Evolutionary conservation across 108 stramenopile genomes (phyloP).

Genomic region (Discostella stelligeroides): DNA sequence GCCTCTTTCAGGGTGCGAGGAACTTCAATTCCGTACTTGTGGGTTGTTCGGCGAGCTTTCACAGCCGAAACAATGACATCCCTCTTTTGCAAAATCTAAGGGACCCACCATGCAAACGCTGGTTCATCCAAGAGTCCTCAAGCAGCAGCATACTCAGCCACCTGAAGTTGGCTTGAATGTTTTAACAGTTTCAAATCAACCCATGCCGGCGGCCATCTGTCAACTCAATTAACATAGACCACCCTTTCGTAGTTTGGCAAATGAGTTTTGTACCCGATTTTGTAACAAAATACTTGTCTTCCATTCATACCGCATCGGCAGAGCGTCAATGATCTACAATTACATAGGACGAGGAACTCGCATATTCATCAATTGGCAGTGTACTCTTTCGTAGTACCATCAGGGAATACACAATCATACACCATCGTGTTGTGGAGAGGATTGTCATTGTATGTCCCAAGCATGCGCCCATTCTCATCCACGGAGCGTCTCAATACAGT

Average conservation of each 20-base stretch:
- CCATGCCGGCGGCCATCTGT: constrained; percentile 30
- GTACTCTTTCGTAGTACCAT: constrained; percentile 20
- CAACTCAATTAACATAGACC: constrained; percentile 34
- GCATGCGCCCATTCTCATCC: no score
- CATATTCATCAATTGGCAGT: constrained; percentile 53
- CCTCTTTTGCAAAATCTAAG: constrained; percentile 10
- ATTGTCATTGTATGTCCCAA: constrained; percentile 21
- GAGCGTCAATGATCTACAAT: neutral
- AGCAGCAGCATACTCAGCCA: constrained; percentile 42
- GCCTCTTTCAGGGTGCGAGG: neutral
- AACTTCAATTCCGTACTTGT: no score
- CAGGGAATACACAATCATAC: no score
- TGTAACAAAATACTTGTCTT: neutral
- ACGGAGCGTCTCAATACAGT: no score
- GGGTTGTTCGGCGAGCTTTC: no score
- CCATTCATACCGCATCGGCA: neutral
- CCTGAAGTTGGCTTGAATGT: constrained; percentile 36
- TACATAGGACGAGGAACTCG: neutral
- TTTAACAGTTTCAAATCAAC: constrained; percentile 26
- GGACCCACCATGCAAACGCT: constrained; percentile 50
- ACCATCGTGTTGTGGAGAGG: constrained; percentile 21
- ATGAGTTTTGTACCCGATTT: neutral
- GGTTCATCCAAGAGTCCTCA: constrained; percentile 35
- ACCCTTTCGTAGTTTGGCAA: constrained; percentile 19
- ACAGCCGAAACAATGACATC: no score